Evolutionary conservation across 345 rosid genomes (phyloP), one percentile per base, ranked within the genome.

Genomic region (Cardamine occulta): DNA sequence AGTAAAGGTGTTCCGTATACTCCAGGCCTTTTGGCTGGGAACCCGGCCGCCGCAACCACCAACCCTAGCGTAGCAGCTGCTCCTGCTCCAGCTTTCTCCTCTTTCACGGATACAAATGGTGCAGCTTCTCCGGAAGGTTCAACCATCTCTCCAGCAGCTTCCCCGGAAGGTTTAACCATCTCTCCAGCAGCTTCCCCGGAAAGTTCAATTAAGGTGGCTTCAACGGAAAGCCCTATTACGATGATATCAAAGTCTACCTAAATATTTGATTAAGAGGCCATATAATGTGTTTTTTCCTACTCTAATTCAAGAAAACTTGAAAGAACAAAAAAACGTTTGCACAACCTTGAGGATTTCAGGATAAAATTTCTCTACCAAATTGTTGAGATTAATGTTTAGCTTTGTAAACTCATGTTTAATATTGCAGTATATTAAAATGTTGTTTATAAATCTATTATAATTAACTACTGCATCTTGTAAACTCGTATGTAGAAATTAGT

Each of bases 1-100:
- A 73, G 64, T 0, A 79, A 80, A 28, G 86, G 88, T 37, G 84
- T 90, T 5, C 96, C 97, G 0, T 91, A 86, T 54, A 34, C 68
- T 5, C 21, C 86, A 13, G 90, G 86, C 0, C 31, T 81, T 32
- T 45, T 79, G 67, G 67, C 42, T 37, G 72, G 56, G 0, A 31
- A 51, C 32, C 39, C 68, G 2, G 24, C 12, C 0, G 56, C 63
- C 6, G 76, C 56, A 39, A 57, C 76, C 45, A 72, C 75, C 51
- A 55, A 1, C 15, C 60, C 70, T 4, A 57, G 72, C 45, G 28
- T 0, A 5, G 21, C 45, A 34, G 9, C 28, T 59, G 45, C 45
- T 59, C 52, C 52, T 7, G 52, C 23, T 47, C 45, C 64, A 0
- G 64, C 45, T 37, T 61, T 35, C 48, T 35, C 65, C 11, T 35